These are phyloP conservation scores for Bathelium albidoporum DNA, from an alignment of 495 filamentous ascomycete species.

Conservation along the genomic window DNA sequence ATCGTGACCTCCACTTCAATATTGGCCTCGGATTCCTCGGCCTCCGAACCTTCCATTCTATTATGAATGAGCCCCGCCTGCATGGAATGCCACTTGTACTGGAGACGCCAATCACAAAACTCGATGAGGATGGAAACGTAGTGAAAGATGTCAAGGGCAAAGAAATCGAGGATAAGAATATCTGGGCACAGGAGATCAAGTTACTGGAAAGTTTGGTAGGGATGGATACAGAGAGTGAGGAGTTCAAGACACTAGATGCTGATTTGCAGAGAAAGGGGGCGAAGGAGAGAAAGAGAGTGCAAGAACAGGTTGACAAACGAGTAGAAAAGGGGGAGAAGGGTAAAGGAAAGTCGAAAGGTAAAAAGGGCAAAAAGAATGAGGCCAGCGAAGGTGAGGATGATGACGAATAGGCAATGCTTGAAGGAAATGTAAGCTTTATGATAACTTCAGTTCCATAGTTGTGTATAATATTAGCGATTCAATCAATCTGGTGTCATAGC, in stretches of 20 bases:
- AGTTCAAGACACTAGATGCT: constrained; percentile 55
- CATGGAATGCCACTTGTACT: constrained; percentile 80
- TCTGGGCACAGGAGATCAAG: constrained; percentile 35
- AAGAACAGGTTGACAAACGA: constrained; percentile 67
- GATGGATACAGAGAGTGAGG: constrained; percentile 57
- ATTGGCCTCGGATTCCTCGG: constrained; percentile 91
- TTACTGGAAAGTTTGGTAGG: constrained; percentile 80
- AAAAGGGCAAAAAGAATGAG: constrained; percentile 17
- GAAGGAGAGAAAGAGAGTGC: constrained; percentile 59
- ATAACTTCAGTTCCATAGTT: background rate
- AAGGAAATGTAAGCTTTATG: background rate
- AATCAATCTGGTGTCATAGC: too few relatives aligned
- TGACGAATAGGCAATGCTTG: background rate
- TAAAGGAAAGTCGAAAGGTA: constrained; percentile 9
- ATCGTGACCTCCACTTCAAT: constrained; percentile 82
- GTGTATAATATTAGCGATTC: background rate
- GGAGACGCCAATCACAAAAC: constrained; percentile 81
- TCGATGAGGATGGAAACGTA: constrained; percentile 41
- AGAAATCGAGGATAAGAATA: constrained; percentile 58
- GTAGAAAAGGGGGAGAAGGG: constrained; percentile 35
- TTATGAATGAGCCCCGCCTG: constrained; percentile 75
- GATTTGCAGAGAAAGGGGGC: constrained; percentile 56
- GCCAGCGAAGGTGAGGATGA: constrained; percentile 6
- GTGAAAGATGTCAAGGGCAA: constrained; percentile 56
- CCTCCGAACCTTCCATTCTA: constrained; percentile 75